Evolutionary conservation across 2,329 filamentous ascomycete species (phyloP).

Genomic region (Botryotinia convoluta): DNA sequence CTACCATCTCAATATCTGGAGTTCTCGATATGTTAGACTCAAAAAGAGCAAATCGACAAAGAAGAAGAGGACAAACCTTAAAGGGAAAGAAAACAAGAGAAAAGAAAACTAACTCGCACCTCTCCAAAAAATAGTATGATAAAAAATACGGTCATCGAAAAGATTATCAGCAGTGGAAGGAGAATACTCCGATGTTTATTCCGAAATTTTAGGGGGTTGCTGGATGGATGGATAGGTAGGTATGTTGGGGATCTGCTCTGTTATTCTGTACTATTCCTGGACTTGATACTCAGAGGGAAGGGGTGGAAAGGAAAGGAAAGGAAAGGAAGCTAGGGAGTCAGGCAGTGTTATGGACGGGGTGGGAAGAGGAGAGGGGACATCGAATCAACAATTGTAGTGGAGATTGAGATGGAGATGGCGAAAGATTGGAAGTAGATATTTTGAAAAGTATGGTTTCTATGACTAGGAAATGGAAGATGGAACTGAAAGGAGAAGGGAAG

Average conservation of each 20-base stretch:
- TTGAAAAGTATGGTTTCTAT: background rate
- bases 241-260: background rate
- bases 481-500: background rate
- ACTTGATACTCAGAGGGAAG: background rate
- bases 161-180: conserved; percentile 68
- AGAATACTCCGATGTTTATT: conserved; percentile 62
- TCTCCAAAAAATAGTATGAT: conserved; percentile 49
- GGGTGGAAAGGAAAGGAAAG: background rate
- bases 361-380: background rate
- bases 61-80: background rate
- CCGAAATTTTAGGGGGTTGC: conserved; percentile 50
- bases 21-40: no score
- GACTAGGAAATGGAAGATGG: background rate
- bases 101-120: background rate
- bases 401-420: background rate
- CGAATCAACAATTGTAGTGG: background rate
- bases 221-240: background rate
- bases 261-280: background rate
- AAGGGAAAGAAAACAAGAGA: background rate
- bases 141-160: conserved; percentile 59
- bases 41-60: no score
- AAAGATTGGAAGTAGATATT: background rate
- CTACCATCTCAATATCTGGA: background rate
- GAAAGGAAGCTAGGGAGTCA: background rate
- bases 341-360: background rate